phyloP scores from a whole-genome alignment of 2,329 filamentous ascomycete species.

The Cladosporium sp. region DNA sequence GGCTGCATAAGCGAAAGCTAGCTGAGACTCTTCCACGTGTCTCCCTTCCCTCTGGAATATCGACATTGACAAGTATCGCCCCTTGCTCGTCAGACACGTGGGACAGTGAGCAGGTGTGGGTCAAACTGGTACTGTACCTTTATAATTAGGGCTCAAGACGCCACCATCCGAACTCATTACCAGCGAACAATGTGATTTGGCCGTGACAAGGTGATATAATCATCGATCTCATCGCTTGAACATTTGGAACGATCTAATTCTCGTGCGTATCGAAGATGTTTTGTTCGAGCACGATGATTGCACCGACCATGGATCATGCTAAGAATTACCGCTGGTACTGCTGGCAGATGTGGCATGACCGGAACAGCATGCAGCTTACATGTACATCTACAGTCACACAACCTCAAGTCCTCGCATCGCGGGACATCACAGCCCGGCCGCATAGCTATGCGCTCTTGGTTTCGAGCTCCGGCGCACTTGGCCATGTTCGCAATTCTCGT shows the following conservation, averaged over 20 bases:
- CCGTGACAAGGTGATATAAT: neutral
- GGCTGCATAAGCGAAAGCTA: conserved; percentile 1
- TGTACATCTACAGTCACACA: neutral
- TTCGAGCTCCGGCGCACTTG: neutral
- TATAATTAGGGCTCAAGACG: neutral
- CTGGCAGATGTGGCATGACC: neutral
- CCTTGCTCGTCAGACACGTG: neutral
- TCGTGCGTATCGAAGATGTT: neutral
- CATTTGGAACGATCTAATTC: neutral
- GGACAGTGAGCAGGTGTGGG: neutral
- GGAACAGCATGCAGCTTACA: neutral
- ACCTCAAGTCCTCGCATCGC: neutral
- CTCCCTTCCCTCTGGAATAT: neutral
- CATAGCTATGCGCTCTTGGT: neutral
- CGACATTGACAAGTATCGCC: neutral
- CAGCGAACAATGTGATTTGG: neutral
- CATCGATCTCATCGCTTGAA: neutral
- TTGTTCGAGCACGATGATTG: neutral
- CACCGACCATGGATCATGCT: neutral
- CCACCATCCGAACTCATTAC: neutral
- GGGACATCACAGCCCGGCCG: neutral
- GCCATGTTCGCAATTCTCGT: neutral
- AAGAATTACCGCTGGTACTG: neutral
- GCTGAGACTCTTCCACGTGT: neutral
- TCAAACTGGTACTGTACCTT: neutral